Evolutionary conservation across 495 filamentous ascomycete species (phyloP).

Genomic region (Annulohypoxylon stygium): DNA sequence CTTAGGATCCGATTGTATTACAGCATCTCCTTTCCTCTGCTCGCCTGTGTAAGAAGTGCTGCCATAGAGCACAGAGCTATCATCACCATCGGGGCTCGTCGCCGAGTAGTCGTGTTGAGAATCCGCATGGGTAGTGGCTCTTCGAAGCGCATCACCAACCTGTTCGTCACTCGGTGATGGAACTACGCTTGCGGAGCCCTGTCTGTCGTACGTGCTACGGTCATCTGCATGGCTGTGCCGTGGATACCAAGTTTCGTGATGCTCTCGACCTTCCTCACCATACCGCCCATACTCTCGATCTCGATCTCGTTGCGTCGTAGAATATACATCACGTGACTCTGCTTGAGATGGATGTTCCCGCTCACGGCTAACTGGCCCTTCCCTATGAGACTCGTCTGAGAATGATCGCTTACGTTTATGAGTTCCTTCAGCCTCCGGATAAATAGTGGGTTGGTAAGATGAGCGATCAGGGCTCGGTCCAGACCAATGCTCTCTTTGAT

Average conservation of each 20-base stretch:
- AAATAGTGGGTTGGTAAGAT: slow-evolving; percentile 53
- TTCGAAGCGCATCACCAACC: slow-evolving; percentile 55
- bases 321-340: slow-evolving; percentile 60
- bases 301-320: slow-evolving; percentile 55
- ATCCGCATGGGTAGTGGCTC: slow-evolving; percentile 57
- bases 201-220: slow-evolving; percentile 59
- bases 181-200: slow-evolving; percentile 56
- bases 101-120: slow-evolving; percentile 57
- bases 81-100: slow-evolving; percentile 65
- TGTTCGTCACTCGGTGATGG: slow-evolving; percentile 63
- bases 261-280: slow-evolving; percentile 58
- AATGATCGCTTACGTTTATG: slow-evolving; percentile 69
- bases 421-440: slow-evolving; percentile 56
- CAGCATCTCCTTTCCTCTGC: slow-evolving; percentile 59
- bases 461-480: slow-evolving; percentile 54
- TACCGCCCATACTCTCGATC: slow-evolving; percentile 59
- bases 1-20: slow-evolving; percentile 78
- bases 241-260: slow-evolving; percentile 60
- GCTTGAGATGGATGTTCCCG: slow-evolving; percentile 51
- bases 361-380: slow-evolving; percentile 43
- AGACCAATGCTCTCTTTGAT: slow-evolving; percentile 53
- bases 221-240: slow-evolving; percentile 56
- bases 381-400: slow-evolving; percentile 58
- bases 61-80: slow-evolving; percentile 57
- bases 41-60: slow-evolving; percentile 60